These are phyloP conservation scores for Arthrinium puccinioides DNA, from an alignment of 2,329 filamentous ascomycete genomes.

Conservation along the genomic window DNA sequence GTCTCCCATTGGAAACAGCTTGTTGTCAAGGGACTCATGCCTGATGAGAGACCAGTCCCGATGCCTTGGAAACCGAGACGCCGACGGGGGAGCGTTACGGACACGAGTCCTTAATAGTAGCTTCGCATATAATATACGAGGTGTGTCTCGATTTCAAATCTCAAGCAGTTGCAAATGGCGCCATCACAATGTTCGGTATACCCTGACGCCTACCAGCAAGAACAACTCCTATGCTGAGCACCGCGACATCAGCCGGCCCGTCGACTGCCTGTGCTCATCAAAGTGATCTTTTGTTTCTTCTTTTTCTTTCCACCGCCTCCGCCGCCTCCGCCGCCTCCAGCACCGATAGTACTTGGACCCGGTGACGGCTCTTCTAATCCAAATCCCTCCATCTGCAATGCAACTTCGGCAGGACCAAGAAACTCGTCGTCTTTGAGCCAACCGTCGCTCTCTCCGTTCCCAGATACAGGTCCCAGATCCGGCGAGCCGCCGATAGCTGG, in stretches of 20 bases:
- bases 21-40: no score
- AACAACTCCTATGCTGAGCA: no score
- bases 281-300: slow-evolving; percentile 65
- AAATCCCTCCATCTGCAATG: slow-evolving; percentile 51
- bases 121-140: no score
- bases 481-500: slow-evolving; percentile 56
- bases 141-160: no score
- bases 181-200: no score
- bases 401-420: slow-evolving; percentile 52
- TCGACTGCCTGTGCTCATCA: slow-evolving; percentile 61
- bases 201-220: no score
- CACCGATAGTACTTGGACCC: slow-evolving; percentile 19
- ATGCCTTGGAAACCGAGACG: no score
- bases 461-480: slow-evolving; percentile 34
- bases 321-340: slow-evolving; percentile 29
- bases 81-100: no score
- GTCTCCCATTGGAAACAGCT: no score
- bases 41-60: no score
- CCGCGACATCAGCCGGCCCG: slow-evolving; percentile 20
- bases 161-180: no score
- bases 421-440: slow-evolving; percentile 82
- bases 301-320: slow-evolving; percentile 53
- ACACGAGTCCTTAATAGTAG: no score
- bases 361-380: slow-evolving; percentile 25
- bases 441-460: slow-evolving; percentile 58